Conservation (phyloP, 176 grass and related monocot genomes). For the Raddia distichophylla region DNA sequence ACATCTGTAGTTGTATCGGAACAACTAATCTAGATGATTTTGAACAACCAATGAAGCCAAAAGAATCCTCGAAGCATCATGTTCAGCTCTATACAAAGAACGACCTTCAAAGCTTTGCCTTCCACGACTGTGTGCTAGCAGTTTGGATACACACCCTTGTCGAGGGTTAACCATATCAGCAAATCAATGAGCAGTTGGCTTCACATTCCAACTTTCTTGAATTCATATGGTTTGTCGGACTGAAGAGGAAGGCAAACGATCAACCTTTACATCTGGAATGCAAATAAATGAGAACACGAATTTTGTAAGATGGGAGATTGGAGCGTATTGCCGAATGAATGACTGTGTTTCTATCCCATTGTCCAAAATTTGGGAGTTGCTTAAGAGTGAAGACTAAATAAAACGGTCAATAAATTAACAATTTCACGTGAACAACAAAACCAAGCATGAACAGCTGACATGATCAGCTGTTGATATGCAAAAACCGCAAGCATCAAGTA, state of each 20-base stretch:
- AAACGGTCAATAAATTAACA: slow-evolving; percentile 6
- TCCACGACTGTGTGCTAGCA: slow-evolving; percentile 16
- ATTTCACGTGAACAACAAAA: not conserved
- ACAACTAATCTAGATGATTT: slow-evolving; percentile 17
- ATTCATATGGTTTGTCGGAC: slow-evolving; percentile 21
- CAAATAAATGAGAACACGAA: slow-evolving; percentile 15
- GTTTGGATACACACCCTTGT: slow-evolving; percentile 14
- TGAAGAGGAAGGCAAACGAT: not conserved
- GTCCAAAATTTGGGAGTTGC: not conserved
- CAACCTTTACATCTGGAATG: slow-evolving; percentile 48
- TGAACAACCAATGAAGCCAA: slow-evolving; percentile 29
- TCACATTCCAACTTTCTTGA: slow-evolving; percentile 34
- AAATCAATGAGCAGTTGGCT: slow-evolving; percentile 18
- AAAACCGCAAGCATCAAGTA: slow-evolving; percentile 5
- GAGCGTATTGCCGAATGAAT: not conserved
- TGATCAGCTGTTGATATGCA: not conserved
- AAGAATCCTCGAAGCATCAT: slow-evolving; percentile 26
- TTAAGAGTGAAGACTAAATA: not conserved
- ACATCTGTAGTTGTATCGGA: slow-evolving; percentile 28
- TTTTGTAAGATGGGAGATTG: not conserved
- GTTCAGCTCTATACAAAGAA: not conserved
- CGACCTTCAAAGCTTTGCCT: not conserved
- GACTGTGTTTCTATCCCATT: not conserved
- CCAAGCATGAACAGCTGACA: not conserved
- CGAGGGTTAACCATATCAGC: slow-evolving; percentile 14